A percentile compares a stretch with the other conserved stretches of the same genome.
Evolutionary conservation across 1,139 yeast genomes (phyloP).

Genomic region (Pneumocystis murina): DNA sequence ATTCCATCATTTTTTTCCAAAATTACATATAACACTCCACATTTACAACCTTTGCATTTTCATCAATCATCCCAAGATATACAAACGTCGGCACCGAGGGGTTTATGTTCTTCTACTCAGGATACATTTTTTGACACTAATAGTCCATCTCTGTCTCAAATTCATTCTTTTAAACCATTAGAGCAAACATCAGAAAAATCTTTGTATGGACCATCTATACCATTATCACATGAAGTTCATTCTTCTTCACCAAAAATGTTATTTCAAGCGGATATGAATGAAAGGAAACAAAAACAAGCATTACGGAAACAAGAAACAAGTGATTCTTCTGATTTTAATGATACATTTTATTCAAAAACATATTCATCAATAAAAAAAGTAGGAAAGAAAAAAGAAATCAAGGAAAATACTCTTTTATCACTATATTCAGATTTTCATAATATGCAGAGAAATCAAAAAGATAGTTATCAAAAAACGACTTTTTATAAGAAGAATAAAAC

Average conservation of each 20-base stretch:
- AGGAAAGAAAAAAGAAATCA: neutral
- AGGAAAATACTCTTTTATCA: neutral
- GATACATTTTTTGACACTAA: neutral
- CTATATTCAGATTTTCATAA: neutral
- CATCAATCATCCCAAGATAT: neutral
- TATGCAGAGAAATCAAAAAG: neutral
- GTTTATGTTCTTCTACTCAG: neutral
- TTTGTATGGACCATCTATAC: neutral
- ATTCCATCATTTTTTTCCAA: conserved; percentile 24
- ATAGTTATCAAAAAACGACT: neutral
- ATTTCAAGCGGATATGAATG: neutral
- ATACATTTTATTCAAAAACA: neutral
- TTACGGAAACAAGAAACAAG: neutral
- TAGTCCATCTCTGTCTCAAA: neutral
- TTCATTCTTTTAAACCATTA: neutral
- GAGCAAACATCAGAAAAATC: neutral
- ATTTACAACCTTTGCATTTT: neutral
- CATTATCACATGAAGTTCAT: neutral
- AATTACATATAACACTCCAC: conserved; percentile 2
- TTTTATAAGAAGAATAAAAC: neutral
- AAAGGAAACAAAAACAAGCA: neutral
- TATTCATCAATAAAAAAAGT: neutral
- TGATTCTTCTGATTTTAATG: neutral
- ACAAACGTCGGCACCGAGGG: neutral
- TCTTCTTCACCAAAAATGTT: neutral